A percentile compares a stretch with the other conserved stretches of the same genome.
phyloP scores from a whole-genome alignment of 164 flowering plant genomes.

The Magnolia sinica region DNA sequence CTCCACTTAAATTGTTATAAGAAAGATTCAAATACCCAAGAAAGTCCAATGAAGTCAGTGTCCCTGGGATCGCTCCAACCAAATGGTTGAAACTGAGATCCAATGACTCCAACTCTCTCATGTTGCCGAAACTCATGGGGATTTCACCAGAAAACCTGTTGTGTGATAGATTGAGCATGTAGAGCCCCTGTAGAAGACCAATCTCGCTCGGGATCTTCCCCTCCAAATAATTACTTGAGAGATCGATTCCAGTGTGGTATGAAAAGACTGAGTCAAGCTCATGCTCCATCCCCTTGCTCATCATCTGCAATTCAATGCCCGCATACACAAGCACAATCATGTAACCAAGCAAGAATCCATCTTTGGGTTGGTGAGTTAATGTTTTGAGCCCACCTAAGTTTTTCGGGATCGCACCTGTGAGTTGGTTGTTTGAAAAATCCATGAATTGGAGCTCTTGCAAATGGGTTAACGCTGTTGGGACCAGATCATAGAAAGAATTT shows the following conservation, averaged over 20 bases:
- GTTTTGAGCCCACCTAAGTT: slow-evolving; percentile 7
- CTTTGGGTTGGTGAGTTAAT: slow-evolving; percentile 1
- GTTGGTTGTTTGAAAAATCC: slow-evolving; percentile 5
- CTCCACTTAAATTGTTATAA: too few relatives aligned
- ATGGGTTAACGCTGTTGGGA: slow-evolving; percentile 12
- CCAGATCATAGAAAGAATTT: slow-evolving; percentile 11
- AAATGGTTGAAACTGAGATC: slow-evolving; percentile 17
- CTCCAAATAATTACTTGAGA: slow-evolving; percentile 12
- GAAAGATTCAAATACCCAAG: slow-evolving; percentile 19
- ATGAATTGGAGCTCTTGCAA: slow-evolving; percentile 7
- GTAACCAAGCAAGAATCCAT: slow-evolving; percentile 9
- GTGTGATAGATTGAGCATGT: slow-evolving; percentile 20
- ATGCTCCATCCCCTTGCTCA: slow-evolving; percentile 9
- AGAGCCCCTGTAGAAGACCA: slow-evolving; percentile 18
- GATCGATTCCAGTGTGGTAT: slow-evolving; percentile 19
- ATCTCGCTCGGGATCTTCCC: background rate
- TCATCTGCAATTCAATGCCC: slow-evolving; percentile 13
- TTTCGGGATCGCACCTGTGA: slow-evolving; percentile 4
- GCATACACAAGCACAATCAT: background rate
- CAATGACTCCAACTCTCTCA: slow-evolving; percentile 20
- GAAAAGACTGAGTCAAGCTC: background rate
- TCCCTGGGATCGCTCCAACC: slow-evolving; percentile 13
- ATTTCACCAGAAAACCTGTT: slow-evolving; percentile 18
- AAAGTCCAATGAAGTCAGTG: slow-evolving; percentile 15
- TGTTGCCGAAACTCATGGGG: slow-evolving; percentile 15